Percentiles rank a stretch among this genome's conserved stretches.
These are phyloP conservation scores for Aspergillus coremiiformis DNA, from an alignment of 495 filamentous ascomycete species.

Conservation along the genomic window DNA sequence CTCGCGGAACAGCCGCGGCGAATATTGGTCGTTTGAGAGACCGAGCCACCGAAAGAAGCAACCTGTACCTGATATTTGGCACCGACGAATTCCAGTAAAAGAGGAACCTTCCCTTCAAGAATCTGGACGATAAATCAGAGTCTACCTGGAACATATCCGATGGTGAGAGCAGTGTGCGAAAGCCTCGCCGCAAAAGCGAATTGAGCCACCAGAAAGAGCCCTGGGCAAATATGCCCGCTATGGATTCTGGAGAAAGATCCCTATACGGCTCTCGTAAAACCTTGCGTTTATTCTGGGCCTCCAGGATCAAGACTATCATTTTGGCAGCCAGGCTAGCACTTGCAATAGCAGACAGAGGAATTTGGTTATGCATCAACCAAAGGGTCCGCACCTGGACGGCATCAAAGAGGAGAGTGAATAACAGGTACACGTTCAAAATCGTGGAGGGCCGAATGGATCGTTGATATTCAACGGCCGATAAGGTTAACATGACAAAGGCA, in stretches of 20 bases:
- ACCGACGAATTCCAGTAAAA: background rate
- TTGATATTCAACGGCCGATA: slow-evolving; percentile 42
- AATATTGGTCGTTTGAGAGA: background rate
- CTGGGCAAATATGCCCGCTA: slow-evolving; percentile 33
- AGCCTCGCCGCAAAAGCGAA: slow-evolving; percentile 34
- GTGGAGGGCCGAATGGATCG: slow-evolving; percentile 42
- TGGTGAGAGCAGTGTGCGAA: slow-evolving; percentile 26
- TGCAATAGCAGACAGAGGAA: slow-evolving; percentile 27
- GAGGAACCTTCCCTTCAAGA: too few relatives aligned
- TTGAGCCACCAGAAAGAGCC: slow-evolving; percentile 39
- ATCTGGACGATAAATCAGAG: background rate
- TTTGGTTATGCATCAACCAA: slow-evolving; percentile 20
- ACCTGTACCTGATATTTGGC: background rate
- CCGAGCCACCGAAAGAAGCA: background rate
- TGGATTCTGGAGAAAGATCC: slow-evolving; percentile 42
- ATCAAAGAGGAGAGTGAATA: slow-evolving; percentile 45
- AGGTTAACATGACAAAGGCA: slow-evolving; percentile 19
- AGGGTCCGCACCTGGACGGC: slow-evolving; percentile 39
- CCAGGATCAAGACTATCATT: slow-evolving; percentile 31
- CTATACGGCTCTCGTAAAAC: slow-evolving; percentile 25
- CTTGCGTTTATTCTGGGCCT: slow-evolving; percentile 37
- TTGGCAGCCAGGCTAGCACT: slow-evolving; percentile 36
- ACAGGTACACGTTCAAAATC: slow-evolving; percentile 43
- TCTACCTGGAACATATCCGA: slow-evolving; percentile 31
- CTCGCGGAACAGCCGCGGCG: slow-evolving; percentile 25